A percentile compares a stretch with the other conserved stretches of the same genome.
Evolutionary conservation across 78 protist species (phyloP).

Genomic region (Dictyostelium firmibasis): DNA sequence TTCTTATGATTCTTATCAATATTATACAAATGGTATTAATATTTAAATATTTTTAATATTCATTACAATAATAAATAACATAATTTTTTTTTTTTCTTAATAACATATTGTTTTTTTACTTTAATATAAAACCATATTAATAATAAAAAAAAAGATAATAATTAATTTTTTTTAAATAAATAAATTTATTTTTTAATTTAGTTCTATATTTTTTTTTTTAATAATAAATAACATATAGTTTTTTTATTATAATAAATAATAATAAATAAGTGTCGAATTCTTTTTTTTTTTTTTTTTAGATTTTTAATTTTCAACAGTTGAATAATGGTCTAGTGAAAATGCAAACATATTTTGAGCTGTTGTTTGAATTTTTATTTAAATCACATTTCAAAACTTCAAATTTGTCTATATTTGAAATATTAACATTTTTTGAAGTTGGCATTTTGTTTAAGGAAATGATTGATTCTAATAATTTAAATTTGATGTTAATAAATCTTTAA

Average conservation of each 20-base stretch:
- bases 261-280: too few relatives aligned
- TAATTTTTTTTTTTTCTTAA: not conserved
- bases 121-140: too few relatives aligned
- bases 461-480: not conserved
- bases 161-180: too few relatives aligned
- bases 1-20: constrained; percentile 72
- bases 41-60: not conserved
- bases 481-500: not conserved
- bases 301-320: not conserved
- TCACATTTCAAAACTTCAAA: not conserved
- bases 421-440: not conserved
- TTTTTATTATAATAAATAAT: too few relatives aligned
- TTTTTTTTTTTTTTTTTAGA: not conserved
- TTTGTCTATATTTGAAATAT: not conserved
- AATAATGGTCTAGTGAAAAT: not conserved
- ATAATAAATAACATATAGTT: too few relatives aligned
- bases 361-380: not conserved
- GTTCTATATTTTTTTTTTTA: too few relatives aligned
- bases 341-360: not conserved
- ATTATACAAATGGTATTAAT: constrained; percentile 68
- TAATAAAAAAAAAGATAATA: too few relatives aligned
- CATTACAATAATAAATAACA: not conserved
- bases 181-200: too few relatives aligned
- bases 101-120: too few relatives aligned
- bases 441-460: not conserved